Evolutionary conservation across 1,284 basidiomycete species (phyloP).

Genomic region (Earliella scabrosa): DNA sequence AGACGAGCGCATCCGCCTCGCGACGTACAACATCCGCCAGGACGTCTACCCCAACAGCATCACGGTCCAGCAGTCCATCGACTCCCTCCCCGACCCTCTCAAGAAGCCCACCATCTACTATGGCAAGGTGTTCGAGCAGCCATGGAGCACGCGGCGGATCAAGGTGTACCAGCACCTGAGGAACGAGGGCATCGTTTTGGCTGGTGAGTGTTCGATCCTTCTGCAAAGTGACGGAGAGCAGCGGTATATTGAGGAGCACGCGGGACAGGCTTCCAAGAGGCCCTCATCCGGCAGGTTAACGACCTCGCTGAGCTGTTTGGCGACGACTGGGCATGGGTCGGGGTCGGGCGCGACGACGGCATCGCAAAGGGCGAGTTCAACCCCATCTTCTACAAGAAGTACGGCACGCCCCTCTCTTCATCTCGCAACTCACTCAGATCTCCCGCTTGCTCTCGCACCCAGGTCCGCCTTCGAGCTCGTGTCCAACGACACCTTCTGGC

Average conservation of each 20-base stretch:
- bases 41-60: slow-evolving; percentile 56
- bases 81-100: slow-evolving; percentile 47
- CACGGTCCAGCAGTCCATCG: slow-evolving; percentile 50
- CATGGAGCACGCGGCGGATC: slow-evolving; percentile 55
- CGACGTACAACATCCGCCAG: slow-evolving; percentile 59
- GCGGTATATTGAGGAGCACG: too few species aligned
- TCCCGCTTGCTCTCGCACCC: too few species aligned
- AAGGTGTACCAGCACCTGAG: slow-evolving; percentile 50
- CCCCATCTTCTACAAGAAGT: slow-evolving; percentile 66
- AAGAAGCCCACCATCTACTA: slow-evolving; percentile 38
- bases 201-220: slow-evolving; percentile 32
- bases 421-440: too few species aligned
- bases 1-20: slow-evolving; percentile 40
- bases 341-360: slow-evolving; percentile 69
- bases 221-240: not conserved
- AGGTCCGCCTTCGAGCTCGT: slow-evolving; percentile 42
- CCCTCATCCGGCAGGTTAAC: slow-evolving; percentile 58
- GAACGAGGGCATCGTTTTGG: slow-evolving; percentile 43
- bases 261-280: slow-evolving; percentile 62
- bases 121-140: slow-evolving; percentile 43
- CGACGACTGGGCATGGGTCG: slow-evolving; percentile 57
- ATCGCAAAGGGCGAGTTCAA: slow-evolving; percentile 60
- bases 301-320: slow-evolving; percentile 63
- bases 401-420: too few species aligned
- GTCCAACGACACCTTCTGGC: slow-evolving; percentile 56